phyloP scores from a whole-genome alignment of 2,329 filamentous ascomycete genomes.

The Ploettnerulaceae sp. region DNA sequence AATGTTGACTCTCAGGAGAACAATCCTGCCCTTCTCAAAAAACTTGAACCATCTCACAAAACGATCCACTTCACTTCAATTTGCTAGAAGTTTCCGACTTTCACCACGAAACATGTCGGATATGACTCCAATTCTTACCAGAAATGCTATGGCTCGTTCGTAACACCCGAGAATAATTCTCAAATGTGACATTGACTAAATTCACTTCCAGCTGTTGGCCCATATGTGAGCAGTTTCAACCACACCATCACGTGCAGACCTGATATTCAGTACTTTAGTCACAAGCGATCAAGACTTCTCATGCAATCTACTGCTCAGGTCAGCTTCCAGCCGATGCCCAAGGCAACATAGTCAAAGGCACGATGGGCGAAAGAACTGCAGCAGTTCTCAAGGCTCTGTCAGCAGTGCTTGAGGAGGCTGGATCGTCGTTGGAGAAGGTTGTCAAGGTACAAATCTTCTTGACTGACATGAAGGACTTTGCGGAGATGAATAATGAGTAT shows the following conservation, averaged over 20 bases:
- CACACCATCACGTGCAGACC: slow-evolving; percentile 15
- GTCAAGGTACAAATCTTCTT: slow-evolving; percentile 94
- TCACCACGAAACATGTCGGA: slow-evolving; percentile 39
- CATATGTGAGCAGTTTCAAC: slow-evolving; percentile 48
- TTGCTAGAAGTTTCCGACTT: slow-evolving; percentile 33
- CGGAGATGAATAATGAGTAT: slow-evolving; percentile 80
- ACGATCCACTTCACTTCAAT: not conserved
- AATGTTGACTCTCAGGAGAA: slow-evolving; percentile 5
- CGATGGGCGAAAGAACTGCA: slow-evolving; percentile 58
- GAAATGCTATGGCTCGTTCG: slow-evolving; percentile 49
- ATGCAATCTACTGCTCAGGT: slow-evolving; percentile 62
- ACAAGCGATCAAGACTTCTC: slow-evolving; percentile 61
- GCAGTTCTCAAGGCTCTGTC: slow-evolving; percentile 71
- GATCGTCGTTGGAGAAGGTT: slow-evolving; percentile 70
- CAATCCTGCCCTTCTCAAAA: not conserved
- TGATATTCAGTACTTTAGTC: slow-evolving; percentile 50
- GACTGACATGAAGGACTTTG: slow-evolving; percentile 85
- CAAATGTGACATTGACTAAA: slow-evolving; percentile 5
- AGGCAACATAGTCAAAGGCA: slow-evolving; percentile 26
- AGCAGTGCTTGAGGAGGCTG: slow-evolving; percentile 77
- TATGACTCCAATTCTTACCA: slow-evolving; percentile 48
- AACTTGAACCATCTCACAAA: not conserved
- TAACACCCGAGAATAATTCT: not conserved
- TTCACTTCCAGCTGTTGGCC: slow-evolving; percentile 48
- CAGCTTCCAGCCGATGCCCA: slow-evolving; percentile 34